These are phyloP conservation scores for Volutella citrinella DNA, from an alignment of 2,329 filamentous ascomycete species.

Conservation along the genomic window DNA sequence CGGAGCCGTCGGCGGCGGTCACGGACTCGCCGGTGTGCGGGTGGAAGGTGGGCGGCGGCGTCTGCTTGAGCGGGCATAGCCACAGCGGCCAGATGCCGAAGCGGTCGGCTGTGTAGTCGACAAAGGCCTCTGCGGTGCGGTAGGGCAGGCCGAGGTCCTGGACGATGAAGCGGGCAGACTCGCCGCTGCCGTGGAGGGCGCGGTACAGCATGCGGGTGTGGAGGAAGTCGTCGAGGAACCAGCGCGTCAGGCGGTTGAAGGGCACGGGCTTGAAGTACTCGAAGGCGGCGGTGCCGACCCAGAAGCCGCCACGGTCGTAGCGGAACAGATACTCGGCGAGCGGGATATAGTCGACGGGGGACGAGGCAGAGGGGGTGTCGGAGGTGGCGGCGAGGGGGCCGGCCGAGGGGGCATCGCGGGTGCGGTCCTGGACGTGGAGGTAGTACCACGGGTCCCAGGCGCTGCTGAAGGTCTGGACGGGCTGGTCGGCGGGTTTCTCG, in stretches of 20 bases:
- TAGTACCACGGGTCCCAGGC: conserved; percentile 64
- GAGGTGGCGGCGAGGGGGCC: conserved; percentile 11
- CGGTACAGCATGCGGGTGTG: conserved; percentile 74
- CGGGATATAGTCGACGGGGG: conserved; percentile 56
- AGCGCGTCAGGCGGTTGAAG: conserved; percentile 63
- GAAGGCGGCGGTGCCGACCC: conserved; percentile 66
- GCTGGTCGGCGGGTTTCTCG: conserved; percentile 22
- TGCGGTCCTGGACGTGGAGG: conserved; percentile 52
- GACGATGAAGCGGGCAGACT: conserved; percentile 63
- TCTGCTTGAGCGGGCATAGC: conserved; percentile 54
- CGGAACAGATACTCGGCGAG: conserved; percentile 73
- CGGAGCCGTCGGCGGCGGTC: conserved; percentile 14
- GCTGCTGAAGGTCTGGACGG: conserved; percentile 52
- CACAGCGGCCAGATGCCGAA: conserved; percentile 59
- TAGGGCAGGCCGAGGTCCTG: conserved; percentile 64
- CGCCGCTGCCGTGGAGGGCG: conserved; percentile 65
- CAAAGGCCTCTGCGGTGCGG: conserved; percentile 47
- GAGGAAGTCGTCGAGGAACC: conserved; percentile 69
- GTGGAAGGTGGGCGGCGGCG: conserved; percentile 52
- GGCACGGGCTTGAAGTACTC: conserved; percentile 63
- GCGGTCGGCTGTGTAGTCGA: conserved; percentile 50
- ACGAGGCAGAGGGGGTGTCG: conserved; percentile 19
- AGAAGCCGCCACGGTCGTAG: conserved; percentile 74
- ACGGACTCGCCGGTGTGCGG: conserved; percentile 43
- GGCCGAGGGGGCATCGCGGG: conserved; percentile 21